Evolutionary conservation across 139 green algal genomes (phyloP).

Genomic region (Bryopsis sp.): DNA sequence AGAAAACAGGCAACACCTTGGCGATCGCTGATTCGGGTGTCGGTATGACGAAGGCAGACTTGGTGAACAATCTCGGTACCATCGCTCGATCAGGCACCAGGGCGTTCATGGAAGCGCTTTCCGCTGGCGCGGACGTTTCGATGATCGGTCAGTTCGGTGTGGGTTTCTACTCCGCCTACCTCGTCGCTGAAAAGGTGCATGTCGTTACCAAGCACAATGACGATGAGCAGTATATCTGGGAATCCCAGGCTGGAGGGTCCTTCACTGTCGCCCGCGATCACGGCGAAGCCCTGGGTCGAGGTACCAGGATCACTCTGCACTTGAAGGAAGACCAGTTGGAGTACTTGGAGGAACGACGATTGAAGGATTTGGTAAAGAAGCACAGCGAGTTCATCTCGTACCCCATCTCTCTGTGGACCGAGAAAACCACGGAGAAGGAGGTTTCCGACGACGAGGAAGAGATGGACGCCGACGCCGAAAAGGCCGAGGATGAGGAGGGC

Average conservation of each 20-base stretch:
- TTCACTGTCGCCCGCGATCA: conserved; percentile 94
- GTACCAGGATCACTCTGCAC: conserved; percentile 93
- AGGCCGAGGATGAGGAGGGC: conserved; percentile 53
- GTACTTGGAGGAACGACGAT: conserved; percentile 95
- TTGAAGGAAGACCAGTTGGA: conserved; percentile 97
- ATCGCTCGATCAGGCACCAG: conserved; percentile 98
- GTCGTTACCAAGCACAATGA: conserved; percentile 98
- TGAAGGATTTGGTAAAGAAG: conserved; percentile 99
- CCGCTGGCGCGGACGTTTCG: conserved; percentile 91
- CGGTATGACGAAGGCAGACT: conserved; percentile 95
- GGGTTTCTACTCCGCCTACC: conserved; percentile 99
- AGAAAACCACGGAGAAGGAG: conserved; percentile 98
- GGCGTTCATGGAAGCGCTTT: conserved; percentile 99
- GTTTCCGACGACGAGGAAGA: conserved; percentile 85
- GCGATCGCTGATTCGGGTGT: conserved; percentile 92
- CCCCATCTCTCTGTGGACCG: conserved; percentile 92
- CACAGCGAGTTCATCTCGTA: conserved; percentile 99
- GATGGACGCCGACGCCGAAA: conserved; percentile 39
- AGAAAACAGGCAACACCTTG: conserved; percentile 96
- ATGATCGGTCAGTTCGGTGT: conserved; percentile 99
- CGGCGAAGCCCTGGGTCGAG: conserved; percentile 76
- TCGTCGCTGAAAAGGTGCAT: conserved; percentile 88
- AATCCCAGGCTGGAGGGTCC: conserved; percentile 95
- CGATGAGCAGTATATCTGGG: conserved; percentile 97
- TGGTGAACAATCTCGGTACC: conserved; percentile 99